Evolutionary conservation across 371 early-diverging fungal genomes (phyloP).

Genomic region (Mortierella sp.): DNA sequence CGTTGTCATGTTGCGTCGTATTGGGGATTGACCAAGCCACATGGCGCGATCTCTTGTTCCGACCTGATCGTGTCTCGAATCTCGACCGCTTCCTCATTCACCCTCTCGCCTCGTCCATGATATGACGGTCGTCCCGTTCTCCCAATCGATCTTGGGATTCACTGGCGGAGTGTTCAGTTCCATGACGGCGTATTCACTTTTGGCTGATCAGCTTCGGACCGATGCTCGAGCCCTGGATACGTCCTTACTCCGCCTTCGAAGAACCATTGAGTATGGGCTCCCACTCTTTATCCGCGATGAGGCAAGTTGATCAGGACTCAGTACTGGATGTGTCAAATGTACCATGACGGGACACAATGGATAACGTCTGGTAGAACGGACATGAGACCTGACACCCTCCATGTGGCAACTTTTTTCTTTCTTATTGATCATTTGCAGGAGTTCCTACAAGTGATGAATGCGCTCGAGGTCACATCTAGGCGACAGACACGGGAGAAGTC

Average conservation of each 20-base stretch:
- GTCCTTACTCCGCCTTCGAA: conserved; percentile 24
- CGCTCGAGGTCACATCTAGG: conserved; percentile 37
- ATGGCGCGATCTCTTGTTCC: background rate
- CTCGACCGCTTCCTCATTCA: background rate
- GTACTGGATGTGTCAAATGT: no score
- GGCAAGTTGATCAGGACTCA: no score
- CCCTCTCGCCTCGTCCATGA: conserved; percentile 18
- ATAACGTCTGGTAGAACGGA: no score
- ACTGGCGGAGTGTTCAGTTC: conserved; percentile 49
- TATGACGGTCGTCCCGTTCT: conserved; percentile 49
- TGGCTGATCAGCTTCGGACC: conserved; percentile 33
- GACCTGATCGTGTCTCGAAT: background rate
- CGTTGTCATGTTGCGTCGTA: no score
- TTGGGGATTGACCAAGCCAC: conserved; percentile 1
- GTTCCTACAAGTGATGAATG: conserved; percentile 50
- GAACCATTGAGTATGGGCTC: conserved; percentile 46
- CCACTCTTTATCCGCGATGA: conserved; percentile 52
- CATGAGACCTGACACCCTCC: background rate
- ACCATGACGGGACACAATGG: no score
- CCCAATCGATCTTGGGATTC: conserved; percentile 54
- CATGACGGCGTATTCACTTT: conserved; percentile 42
- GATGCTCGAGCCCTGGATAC: conserved; percentile 35
- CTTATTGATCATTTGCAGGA: conserved; percentile 17
- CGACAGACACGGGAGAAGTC: conserved; percentile 43
- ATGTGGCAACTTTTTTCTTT: background rate